Base-by-base conservation (phyloP, 106 monocot species). In the Narthecium ossifragum region DNA sequence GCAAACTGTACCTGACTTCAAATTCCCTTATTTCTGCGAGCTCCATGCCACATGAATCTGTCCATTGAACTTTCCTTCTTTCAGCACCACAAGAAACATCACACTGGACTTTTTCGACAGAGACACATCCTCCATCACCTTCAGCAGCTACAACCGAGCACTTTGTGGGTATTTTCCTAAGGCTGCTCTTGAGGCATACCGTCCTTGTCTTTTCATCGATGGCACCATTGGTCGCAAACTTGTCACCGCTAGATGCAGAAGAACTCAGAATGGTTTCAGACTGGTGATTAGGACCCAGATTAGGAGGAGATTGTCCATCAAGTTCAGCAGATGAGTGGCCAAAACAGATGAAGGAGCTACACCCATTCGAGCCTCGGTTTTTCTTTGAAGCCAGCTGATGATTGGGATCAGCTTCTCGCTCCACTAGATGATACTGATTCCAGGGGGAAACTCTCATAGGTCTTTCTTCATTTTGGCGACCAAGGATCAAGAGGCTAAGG, bases 341-440 rank as follows among this genome's bases (percentile, higher is more conserved):
- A 61, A 90, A 96, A 71, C 93, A 94, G 45, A 79, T 53, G 53
- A 85, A 83, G 39, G 73, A 76, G 61, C 80, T 34, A 23, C 86
- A 76, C 61, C 79, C 65, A 46, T 71, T 33, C 4, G 80, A 61
- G 17, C 31, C 62, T 48, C 45, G 53, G 20, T 69, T 70, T 58
- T 75, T 77, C 45, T 26, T 69, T 20, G 82, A 66, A 67, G 68
- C 71, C 53, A 75, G 72, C 59, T 73, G 81, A 59, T 29, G 20
- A 26, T 52, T 65, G 28, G 58, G 20, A 5, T 79, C 72, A 36
- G 53, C 51, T 40, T 74, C 79, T 54, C 70, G 71, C 56, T 75
- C 82, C 12, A 94, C 89, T 63, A 90, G 60, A n/a, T 73, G 83
- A 47, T 96, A 90, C 3, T 85, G 83, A 65, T 79, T 90, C 85